Evolutionary conservation across 163 green algal species (phyloP).

Genomic region (Volvox carteri): DNA sequence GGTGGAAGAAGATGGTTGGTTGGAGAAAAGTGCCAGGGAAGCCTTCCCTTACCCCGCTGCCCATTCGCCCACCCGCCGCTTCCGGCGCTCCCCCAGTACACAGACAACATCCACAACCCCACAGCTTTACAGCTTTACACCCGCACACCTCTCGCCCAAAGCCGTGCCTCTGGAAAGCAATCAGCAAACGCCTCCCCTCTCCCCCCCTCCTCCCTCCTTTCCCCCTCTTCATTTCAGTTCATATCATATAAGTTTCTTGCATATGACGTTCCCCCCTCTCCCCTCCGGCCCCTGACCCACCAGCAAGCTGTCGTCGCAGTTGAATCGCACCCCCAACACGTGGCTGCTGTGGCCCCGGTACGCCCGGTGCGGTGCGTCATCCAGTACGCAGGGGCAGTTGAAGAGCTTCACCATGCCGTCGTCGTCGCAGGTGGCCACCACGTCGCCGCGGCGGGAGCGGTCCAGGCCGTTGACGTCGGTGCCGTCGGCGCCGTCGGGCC

Average conservation of each 20-base stretch:
- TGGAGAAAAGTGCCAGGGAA: no score
- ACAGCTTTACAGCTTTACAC: no score
- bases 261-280: background rate
- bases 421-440: slow-evolving; percentile 68
- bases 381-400: slow-evolving; percentile 78
- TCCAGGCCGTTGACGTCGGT: slow-evolving; percentile 74
- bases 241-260: no score
- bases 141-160: no score
- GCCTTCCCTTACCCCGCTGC: no score
- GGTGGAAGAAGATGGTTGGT: no score
- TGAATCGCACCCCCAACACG: slow-evolving; percentile 75
- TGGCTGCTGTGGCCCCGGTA: slow-evolving; percentile 76
- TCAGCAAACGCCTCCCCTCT: no score
- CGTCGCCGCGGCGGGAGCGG: slow-evolving; percentile 55
- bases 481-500: slow-evolving; percentile 68
- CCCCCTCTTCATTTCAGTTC: background rate
- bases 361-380: slow-evolving; percentile 74
- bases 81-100: no score
- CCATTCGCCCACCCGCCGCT: no score
- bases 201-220: background rate
- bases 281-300: background rate
- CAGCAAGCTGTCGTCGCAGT: slow-evolving; percentile 61
- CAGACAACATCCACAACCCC: no score
- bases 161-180: no score
- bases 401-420: slow-evolving; percentile 78